Evolutionary conservation across 208 protist species (phyloP), one percentile per base, ranked within the genome.

Genomic region (Leishmania tropica): DNA sequence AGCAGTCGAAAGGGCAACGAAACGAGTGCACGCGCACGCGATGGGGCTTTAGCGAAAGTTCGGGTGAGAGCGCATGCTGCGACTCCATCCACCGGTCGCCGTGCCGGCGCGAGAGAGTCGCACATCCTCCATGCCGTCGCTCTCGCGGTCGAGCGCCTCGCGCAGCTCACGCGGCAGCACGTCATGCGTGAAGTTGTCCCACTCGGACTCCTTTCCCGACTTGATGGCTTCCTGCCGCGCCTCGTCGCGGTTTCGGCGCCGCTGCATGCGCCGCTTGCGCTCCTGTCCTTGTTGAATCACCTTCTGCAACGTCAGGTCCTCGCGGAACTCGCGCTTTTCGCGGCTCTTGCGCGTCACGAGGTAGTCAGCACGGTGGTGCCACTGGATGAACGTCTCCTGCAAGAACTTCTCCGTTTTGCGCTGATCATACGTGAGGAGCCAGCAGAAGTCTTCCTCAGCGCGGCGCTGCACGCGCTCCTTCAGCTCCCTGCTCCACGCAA

Each of bases 71-170:
- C 93, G 93, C 76, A 94, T 87, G 78, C 91, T 89, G 60, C 87
- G 83, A 60, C 74, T 92, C 93, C 93, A 96, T 48, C 93, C 93
- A 7, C 93, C 94, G 4, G 90, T 95, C 7, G 94, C 91, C 60
- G 90, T 92, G 10, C 92, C 94, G 15, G 88, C 88, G 8, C 94
- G 90, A 19, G 92, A 90, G 35, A 96, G 76, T 3, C 94, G 90
- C 10, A 97, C 94, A 83, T 97, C 94, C 65, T 97, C 94, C 94
- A 97, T 97, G 47, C 94, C 94, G 75, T 97, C 94, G 80, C 92
- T 95, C 75, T 97, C 94, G 2, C 91, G 85, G 76, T 97, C 94
- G 7, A 97, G 81, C 71, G 90, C 90, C 85, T 97, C 94, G 31
- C 94, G 89, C 77, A 96, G 83, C 80, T 97, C 94, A 48, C 94